These are phyloP conservation scores for Fagopyrum homotropicum DNA, from an alignment of 148 eudicot genomes.

Conservation along the genomic window DNA sequence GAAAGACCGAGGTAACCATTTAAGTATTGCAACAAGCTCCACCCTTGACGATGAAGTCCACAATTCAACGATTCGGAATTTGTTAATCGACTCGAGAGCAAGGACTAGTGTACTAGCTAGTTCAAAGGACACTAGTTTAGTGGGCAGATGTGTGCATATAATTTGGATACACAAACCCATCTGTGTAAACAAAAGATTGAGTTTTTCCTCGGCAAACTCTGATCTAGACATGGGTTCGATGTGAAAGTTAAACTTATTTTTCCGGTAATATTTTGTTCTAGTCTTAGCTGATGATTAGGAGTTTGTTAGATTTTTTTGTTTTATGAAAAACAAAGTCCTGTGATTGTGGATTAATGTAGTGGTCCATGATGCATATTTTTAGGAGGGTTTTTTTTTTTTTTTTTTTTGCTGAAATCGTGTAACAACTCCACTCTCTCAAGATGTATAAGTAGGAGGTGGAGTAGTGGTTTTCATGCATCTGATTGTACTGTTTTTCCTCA, in stretches of 20 bases:
- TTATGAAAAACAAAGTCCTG: too few species aligned
- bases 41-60: neutral
- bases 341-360: too few species aligned
- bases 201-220: conserved; percentile 30
- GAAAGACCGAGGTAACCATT: conserved; percentile 19
- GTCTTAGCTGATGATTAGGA: too few species aligned
- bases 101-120: conserved; percentile 6
- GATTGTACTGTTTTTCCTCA: too few species aligned
- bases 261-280: neutral
- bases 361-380: too few species aligned
- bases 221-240: neutral
- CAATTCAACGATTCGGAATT: neutral
- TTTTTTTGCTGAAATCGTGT: too few species aligned
- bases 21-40: conserved; percentile 19
- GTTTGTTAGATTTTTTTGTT: too few species aligned
- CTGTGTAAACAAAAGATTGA: conserved; percentile 12
- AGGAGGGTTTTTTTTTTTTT: too few species aligned
- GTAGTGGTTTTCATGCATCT: too few species aligned
- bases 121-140: conserved; percentile 22
- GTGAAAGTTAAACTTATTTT: too few species aligned
- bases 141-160: conserved; percentile 42
- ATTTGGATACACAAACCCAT: conserved; percentile 19
- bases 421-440: too few species aligned
- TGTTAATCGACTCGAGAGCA: conserved; percentile 5
- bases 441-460: too few species aligned